Evolutionary conservation across 2,329 filamentous ascomycete genomes (phyloP).

Genomic region (Arthrobotrys conoides): DNA sequence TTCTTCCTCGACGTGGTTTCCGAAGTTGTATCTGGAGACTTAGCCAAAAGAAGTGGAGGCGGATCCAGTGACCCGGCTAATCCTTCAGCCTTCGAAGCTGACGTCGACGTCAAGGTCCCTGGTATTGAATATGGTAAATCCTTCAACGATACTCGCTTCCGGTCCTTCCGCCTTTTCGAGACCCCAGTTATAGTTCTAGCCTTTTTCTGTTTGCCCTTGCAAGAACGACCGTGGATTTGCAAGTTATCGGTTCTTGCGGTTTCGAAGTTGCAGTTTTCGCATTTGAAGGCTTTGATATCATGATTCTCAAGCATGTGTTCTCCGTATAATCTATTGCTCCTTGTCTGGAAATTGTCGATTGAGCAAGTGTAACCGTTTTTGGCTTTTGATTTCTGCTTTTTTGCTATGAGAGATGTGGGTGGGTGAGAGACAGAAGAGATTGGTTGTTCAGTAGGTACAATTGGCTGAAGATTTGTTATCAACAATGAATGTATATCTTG

Average conservation of each 20-base stretch:
- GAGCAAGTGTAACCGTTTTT: neutral
- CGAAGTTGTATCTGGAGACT: neutral
- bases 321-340: neutral
- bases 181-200: neutral
- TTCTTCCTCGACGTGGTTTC: neutral
- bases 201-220: slow-evolving; percentile 8
- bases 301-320: slow-evolving; percentile 23
- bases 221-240: neutral
- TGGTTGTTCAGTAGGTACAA: neutral
- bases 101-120: neutral
- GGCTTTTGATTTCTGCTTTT: neutral
- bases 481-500: neutral
- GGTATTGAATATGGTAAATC: neutral
- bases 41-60: neutral
- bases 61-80: neutral
- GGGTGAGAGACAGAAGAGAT: neutral
- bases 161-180: neutral
- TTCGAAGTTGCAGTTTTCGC: slow-evolving; percentile 9
- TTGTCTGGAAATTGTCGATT: slow-evolving; percentile 1
- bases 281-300: slow-evolving; percentile 3
- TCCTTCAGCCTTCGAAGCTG: neutral
- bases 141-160: neutral
- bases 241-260: slow-evolving; percentile 29
- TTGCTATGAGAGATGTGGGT: neutral
- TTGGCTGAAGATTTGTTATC: neutral